A percentile compares a stretch with the other conserved stretches of the same genome.
Conservation (phyloP, 1,284 basidiomycete genomes). For the Ceratobasidium sp. region DNA sequence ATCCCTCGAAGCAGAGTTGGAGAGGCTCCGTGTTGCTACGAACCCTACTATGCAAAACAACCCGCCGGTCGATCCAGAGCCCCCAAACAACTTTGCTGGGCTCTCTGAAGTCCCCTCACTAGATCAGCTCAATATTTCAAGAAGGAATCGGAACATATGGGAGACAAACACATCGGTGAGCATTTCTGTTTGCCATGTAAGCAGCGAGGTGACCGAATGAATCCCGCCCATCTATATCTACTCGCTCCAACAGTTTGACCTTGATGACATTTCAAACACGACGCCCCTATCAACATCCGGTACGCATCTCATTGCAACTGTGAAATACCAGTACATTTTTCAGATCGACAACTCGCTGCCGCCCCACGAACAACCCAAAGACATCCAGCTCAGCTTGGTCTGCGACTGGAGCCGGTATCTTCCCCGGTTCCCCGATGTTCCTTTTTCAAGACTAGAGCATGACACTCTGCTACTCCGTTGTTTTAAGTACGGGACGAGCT, state of each 20-base stretch:
- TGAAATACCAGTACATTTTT: constrained; percentile 40
- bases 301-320: background rate
- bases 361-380: constrained; percentile 3
- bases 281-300: background rate
- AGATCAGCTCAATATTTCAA: background rate
- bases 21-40: background rate
- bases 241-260: background rate
- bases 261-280: background rate
- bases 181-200: background rate
- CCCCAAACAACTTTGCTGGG: background rate
- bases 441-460: constrained; percentile 15
- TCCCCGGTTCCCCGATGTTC: background rate
- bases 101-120: background rate
- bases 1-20: constrained; percentile 13
- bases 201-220: background rate
- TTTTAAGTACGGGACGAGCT: constrained; percentile 29
- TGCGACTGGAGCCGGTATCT: constrained; percentile 37
- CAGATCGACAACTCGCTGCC: background rate
- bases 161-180: background rate
- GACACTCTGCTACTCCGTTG: constrained; percentile 21
- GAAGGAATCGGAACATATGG: background rate
- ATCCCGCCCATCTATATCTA: background rate
- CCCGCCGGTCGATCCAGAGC: background rate
- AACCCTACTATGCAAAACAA: background rate
- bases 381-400: constrained; percentile 12